These are phyloP conservation scores for Leptographium galeiforme DNA, from an alignment of 2,329 filamentous ascomycete genomes.

Conservation along the genomic window DNA sequence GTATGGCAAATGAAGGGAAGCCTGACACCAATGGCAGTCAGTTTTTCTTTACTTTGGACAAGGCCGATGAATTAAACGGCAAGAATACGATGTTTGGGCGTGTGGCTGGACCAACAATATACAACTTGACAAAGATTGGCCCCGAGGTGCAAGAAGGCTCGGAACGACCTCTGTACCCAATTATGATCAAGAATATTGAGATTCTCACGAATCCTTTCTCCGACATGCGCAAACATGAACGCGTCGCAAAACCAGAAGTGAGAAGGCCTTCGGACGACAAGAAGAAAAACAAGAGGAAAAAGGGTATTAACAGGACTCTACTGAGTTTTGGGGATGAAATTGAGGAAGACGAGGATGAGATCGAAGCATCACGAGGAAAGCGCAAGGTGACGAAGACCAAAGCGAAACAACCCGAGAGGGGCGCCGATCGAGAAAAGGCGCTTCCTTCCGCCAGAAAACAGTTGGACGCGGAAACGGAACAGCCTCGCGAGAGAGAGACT, in stretches of 20 bases:
- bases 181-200: conserved; percentile 62
- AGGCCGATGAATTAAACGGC: conserved; percentile 69
- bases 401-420: conserved; percentile 15
- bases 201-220: conserved; percentile 72
- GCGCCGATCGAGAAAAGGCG: background rate
- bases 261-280: conserved; percentile 22
- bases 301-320: conserved; percentile 48
- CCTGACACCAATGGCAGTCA: conserved; percentile 81
- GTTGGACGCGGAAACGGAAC: conserved; percentile 7
- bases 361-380: conserved; percentile 9
- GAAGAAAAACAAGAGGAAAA: conserved; percentile 56
- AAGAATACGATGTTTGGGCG: conserved; percentile 92
- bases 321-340: conserved; percentile 65
- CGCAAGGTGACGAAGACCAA: conserved; percentile 16
- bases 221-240: conserved; percentile 60
- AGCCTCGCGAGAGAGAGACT: conserved; percentile 7
- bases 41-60: conserved; percentile 89
- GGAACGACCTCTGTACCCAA: conserved; percentile 75
- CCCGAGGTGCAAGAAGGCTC: conserved; percentile 67
- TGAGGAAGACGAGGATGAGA: conserved; percentile 32
- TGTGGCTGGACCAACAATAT: conserved; percentile 87
- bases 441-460: background rate
- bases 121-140: conserved; percentile 87
- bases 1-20: conserved; percentile 84
- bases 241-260: conserved; percentile 34